A percentile compares a stretch with the other conserved stretches of the same genome.
Conservation (phyloP, 257 asterid species). For the Solanum pinnatisectum region DNA sequence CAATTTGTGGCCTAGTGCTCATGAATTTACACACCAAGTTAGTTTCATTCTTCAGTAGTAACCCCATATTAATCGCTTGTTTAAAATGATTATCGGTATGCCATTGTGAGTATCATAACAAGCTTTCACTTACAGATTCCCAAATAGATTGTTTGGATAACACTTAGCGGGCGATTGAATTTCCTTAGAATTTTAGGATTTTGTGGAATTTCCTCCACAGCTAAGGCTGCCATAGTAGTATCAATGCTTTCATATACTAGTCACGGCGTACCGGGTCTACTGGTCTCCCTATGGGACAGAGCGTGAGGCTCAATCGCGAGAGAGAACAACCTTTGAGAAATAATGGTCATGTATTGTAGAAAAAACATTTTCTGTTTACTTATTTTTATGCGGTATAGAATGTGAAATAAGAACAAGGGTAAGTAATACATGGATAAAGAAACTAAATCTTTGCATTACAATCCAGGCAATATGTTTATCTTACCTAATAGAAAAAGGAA, state of each 20-base stretch:
- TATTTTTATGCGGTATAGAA: neutral
- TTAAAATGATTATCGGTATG: neutral
- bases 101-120: neutral
- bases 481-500: neutral
- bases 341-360: neutral
- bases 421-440: neutral
- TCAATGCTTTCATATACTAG: neutral
- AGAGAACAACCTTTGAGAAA: neutral
- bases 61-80: no score
- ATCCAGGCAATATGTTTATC: neutral
- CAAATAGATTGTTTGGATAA: neutral
- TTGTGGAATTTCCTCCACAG: neutral
- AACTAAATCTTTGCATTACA: neutral
- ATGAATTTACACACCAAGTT: no score
- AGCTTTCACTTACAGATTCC: neutral
- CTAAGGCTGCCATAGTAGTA: neutral
- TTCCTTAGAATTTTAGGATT: neutral
- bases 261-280: neutral
- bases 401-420: neutral
- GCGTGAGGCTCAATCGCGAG: neutral
- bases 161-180: neutral
- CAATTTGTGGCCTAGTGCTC: no score
- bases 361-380: neutral
- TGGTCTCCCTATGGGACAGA: neutral
- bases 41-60: no score